Evolutionary conservation across 2,329 filamentous ascomycete genomes (phyloP), one percentile per base, ranked within the genome.

Genomic region (Ilyonectria sp.): DNA sequence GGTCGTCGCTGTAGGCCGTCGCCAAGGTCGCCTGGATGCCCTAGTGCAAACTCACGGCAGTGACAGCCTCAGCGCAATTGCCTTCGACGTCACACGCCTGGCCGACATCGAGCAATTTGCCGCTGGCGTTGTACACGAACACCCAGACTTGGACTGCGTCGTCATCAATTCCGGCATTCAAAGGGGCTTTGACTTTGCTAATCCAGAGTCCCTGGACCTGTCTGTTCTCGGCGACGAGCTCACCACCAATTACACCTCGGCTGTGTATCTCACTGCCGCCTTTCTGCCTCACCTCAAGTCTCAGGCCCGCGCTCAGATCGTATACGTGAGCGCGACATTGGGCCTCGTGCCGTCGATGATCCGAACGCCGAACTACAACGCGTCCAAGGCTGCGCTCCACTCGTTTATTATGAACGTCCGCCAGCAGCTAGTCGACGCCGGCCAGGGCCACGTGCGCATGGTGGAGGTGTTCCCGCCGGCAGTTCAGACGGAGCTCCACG

Each of bases 131-230:
- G 60, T 33, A 1, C 37, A 44, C 23, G 65, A 66, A 1, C 57
- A 75, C 37, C 71, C 73, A 1, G 74, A 74, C 62, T 40, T 75
- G 19, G 72, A 90, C 77, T 85, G 84, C 70, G 74, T 91, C 29
- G 77, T 91, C 61, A 78, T 91, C 57, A 90, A 90, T 74, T 85
- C 88, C 0, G 88, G 88, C 9, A 81, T 87, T 35, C 88, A 91
- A 74, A 79, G 80, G 31, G 74, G 73, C 1, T 77, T 86, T 73
- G 44, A 80, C 74, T 61, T 77, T 68, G 37, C 67, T 6, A 60
- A 60, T 23, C 74, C 74, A 4, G 69, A 72, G 52, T 61, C 63
- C 19, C 68, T 82, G 29, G 73, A 78, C 6, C 62, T 82, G 43
- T 75, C 44, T n/a, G 68, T 68, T 6, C 74, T 81, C 49, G 71